phyloP scores from a whole-genome alignment of 768 basidiomycete species.

The Mycena maculata region DNA sequence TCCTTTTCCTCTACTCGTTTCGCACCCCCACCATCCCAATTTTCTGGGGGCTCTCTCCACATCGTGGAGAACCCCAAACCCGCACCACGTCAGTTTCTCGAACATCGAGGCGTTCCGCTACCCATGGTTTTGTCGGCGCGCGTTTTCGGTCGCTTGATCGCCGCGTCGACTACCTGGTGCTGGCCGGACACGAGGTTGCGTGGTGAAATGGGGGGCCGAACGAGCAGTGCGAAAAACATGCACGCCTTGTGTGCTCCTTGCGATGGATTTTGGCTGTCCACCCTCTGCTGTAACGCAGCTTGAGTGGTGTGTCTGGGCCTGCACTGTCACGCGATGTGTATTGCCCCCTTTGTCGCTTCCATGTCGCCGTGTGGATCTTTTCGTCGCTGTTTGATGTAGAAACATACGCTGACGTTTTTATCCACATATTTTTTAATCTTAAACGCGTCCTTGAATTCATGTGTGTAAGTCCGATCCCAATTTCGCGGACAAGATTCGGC shows the following conservation, averaged over 20 bases:
- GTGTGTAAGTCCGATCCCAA: conserved; percentile 80
- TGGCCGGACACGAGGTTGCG: conserved; percentile 90
- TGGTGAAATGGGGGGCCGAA: conserved; percentile 99
- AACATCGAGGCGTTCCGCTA: conserved; percentile 87
- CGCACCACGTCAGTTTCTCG: conserved; percentile 81
- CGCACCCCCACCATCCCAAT: conserved; percentile 94
- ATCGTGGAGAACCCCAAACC: conserved; percentile 95
- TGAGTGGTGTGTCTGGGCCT: conserved; percentile 64
- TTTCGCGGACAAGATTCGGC: conserved; percentile 89
- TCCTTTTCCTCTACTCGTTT: conserved; percentile 90
- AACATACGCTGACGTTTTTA: conserved; percentile 74
- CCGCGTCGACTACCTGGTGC: conserved; percentile 79
- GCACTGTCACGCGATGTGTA: conserved; percentile 72
- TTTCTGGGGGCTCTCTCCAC: conserved; percentile 99
- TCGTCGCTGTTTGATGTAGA: conserved; percentile 47
- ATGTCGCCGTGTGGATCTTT: conserved; percentile 42
- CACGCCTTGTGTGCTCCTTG: conserved; percentile 48
- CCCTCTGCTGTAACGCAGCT: conserved; percentile 80
- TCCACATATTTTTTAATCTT: conserved; percentile 61
- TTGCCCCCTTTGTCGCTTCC: conserved; percentile 69
- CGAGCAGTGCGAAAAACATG: conserved; percentile 87
- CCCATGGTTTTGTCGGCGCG: conserved; percentile 68
- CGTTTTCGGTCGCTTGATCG: conserved; percentile 96
- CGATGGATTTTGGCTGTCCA: conserved; percentile 58
- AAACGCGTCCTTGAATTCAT: conserved; percentile 39